Evolutionary conservation across 768 basidiomycete genomes (phyloP), one percentile per base, ranked within the genome.

Genomic region (Termitomyces sp.): DNA sequence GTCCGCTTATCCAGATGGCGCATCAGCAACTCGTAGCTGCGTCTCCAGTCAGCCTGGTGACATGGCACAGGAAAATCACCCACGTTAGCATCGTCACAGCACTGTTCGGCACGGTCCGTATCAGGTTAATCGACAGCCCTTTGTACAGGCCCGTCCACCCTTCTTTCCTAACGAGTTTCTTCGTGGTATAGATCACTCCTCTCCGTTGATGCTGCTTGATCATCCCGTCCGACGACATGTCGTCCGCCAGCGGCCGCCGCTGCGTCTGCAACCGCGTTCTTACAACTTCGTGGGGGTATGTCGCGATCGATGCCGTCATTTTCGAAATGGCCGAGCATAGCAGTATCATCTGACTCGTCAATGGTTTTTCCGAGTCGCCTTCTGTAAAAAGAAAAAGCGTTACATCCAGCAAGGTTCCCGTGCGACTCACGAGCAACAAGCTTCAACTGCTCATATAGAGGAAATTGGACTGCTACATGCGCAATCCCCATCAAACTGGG

Each of bases 221-320:
- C 82, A 85, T 82, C 26, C 84, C 83, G 53, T 84, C 82, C 14
- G 84, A 84, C 4, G 81, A 82, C 63, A 80, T 65, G 61, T 80
- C 80, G 63, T 80, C 80, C 45, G 80, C 76, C 49, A 90, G 75
- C 46, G 84, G 87, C 52, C 84, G 82, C 57, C 83, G 79, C 64
- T 87, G 84, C 3, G 96, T 95, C 72, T 99, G 97, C 49, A 98
- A 74, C 5, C 96, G 85, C n/a, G 97, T 98, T n/a, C 97, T 90
- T 36, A 99, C 81, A 45, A 99, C 97, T 72, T 99, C 97, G 73
- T 99, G 97, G 1, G 97, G 97, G 70, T 99, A 99, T 35, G 97
- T 98, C 38, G 88, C 90, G 20, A 98, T 75, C 18, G 94, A 94
- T 8, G 97, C 97, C 1, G 91, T 87, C 91, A 98, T 97, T 71